Percentiles rank a stretch among this genome's conserved stretches.
Conservation (phyloP, 192 early-diverging fungal genomes). For the Funneliformis mosseae region DNA sequence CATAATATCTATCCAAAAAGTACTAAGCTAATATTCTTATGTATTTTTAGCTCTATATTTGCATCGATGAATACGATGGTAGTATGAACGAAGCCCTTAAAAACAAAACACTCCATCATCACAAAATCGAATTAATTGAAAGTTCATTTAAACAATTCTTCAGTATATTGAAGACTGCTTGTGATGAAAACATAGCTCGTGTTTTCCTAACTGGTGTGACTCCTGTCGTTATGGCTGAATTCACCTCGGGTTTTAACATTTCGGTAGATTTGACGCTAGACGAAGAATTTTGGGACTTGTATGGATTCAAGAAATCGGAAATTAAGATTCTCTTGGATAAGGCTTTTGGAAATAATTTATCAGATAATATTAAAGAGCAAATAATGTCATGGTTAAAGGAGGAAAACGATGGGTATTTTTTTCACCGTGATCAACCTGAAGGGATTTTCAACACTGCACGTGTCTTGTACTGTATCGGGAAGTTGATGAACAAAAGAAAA, state of each 20-base stretch:
- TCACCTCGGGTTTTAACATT: constrained; percentile 8
- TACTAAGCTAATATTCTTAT: constrained; percentile 19
- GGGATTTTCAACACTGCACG: neutral
- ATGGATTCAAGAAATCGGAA: constrained; percentile 3
- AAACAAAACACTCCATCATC: neutral
- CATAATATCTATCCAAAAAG: constrained; percentile 12
- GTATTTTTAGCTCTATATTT: constrained; percentile 7
- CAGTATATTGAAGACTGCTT: constrained; percentile 7
- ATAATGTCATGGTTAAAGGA: constrained; percentile 16
- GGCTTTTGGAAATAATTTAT: constrained; percentile 3
- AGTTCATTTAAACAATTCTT: constrained; percentile 1
- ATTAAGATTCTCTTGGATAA: neutral
- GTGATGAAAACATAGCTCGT: constrained; percentile 5
- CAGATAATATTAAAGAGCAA: neutral
- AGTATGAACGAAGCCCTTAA: constrained; percentile 2
- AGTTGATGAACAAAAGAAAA: neutral
- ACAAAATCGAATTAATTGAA: neutral
- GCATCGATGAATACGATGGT: neutral
- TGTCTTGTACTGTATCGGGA: neutral
- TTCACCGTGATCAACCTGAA: too few relatives aligned
- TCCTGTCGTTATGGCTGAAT: constrained; percentile 5
- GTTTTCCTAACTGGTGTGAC: constrained; percentile 13
- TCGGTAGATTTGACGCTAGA: constrained; percentile 1
- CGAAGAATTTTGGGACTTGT: constrained; percentile 3
- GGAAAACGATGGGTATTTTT: neutral